phyloP scores from a whole-genome alignment of 2,329 filamentous ascomycete species.

The Fusarium subtropicale region DNA sequence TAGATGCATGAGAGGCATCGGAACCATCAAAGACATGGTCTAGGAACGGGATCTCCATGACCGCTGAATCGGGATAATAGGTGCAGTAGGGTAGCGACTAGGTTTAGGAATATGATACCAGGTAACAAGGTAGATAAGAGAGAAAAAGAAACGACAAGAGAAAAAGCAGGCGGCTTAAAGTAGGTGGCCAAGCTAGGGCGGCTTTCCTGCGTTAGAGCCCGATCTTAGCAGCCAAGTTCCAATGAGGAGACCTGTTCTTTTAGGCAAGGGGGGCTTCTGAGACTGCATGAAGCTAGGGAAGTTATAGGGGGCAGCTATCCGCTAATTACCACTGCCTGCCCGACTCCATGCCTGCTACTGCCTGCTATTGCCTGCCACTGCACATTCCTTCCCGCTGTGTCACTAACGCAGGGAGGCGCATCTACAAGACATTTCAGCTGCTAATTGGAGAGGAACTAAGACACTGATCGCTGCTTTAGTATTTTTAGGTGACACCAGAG shows the following conservation, averaged over 20 bases:
- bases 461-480: background rate
- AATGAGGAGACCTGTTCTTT: conserved; percentile 10
- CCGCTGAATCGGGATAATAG: background rate
- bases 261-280: background rate
- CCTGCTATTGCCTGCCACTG: background rate
- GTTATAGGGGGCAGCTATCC: conserved; percentile 16
- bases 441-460: background rate
- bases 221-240: background rate
- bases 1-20: conserved; percentile 23
- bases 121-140: background rate
- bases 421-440: background rate
- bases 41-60: conserved; percentile 33
- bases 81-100: background rate
- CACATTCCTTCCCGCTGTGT: conserved; percentile 3
- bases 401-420: background rate
- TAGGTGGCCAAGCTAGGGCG: background rate
- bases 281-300: background rate
- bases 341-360: background rate
- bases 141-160: too few relatives aligned
- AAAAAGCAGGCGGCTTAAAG: background rate
- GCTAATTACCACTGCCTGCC: background rate
- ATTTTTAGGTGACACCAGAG: background rate
- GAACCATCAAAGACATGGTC: conserved; percentile 27
- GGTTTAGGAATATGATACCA: too few relatives aligned
- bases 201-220: background rate